Evolutionary conservation across 208 protist genomes (phyloP), one percentile per base, ranked within the genome.

Genomic region (Trypanosomatidae sp.): DNA sequence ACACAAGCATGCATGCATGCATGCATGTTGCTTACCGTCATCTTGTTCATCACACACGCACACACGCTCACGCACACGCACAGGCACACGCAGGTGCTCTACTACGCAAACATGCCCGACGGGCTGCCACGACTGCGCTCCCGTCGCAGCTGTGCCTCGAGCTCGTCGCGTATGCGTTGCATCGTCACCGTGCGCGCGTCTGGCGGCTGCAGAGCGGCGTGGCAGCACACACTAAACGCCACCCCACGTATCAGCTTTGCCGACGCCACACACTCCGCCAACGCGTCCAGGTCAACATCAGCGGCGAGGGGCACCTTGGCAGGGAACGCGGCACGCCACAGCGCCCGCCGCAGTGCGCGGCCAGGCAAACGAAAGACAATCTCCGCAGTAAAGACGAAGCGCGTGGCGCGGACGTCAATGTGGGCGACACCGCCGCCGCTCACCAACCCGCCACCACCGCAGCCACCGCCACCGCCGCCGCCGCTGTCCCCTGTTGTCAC

Each of bases 241-340:
- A 80, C 67, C n/a, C 62, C 55, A 19, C 66, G 66, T 28, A 94
- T 88, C 16, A 79, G 44, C 48, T 88, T 89, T 4, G 78, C 71
- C 11, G 78, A 83, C 11, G 82, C 63, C 13, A 33, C 40, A 10
- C 37, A 6, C 16, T 66, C 45, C 48, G 73, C 79, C 16, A 89
- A 48, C 28, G 53, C 53, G 3, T 60, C 53, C 33, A 88, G 70
- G 56, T 90, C 56, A 20, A 91, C 66, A 22, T 81, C 60, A 1
- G 45, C 58, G 4, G 59, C 57, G 10, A 79, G 38, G 4, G 77
- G 77, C 37, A 82, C 74, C 25, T 72, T 73, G 22, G 63, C 61
- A 6, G 85, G 80, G 41, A 94, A 69, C 2, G 73, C 74, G 11
- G 52, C 53, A 6, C 56, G 48, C 85, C 85, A 94, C 18, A 90